Base-by-base conservation (phyloP, 805 yeast species). In the Candida incommunis region DNA sequence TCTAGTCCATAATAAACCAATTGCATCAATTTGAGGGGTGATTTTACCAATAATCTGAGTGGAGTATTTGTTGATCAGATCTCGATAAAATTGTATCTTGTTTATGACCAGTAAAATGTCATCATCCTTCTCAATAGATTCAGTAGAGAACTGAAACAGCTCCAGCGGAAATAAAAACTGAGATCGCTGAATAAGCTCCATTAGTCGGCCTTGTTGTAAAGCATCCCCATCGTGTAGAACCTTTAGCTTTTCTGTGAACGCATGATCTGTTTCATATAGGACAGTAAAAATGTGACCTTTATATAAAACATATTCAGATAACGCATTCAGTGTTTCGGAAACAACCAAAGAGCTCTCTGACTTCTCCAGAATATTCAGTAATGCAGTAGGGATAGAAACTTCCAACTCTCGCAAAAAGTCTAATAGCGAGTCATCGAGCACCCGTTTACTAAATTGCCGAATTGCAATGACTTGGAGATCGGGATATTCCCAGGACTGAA, bases 41-140 rank as follows among this genome's bases (percentile, higher is more conserved):
- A 23, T 52, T 45, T 22, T 54, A 40, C 26, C 53, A 56, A 43
- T 35, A 18, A 50, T 37, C n/a, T 35, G 26, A n/a, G n/a, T n/a
- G 23, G 34, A 27, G 4, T 52, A 41, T 20, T 42, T 23, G 18
- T 49, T 45, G 25, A 64, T 40, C n/a, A 64, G 26, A 22, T 55
- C 55, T 24, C 51, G 50, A 49, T 65, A 67, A 43, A 59, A 59
- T 3, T 57, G 56, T 3, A 67, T 47, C 16, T 54, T 46, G 42
- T 58, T 57, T 2, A 62, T 46, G 34, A 53, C 52, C 15, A 61
- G 51, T 9, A 67, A 47, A 1, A 61, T 41, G 45, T 67, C 71
- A 29, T 57, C 54, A 3, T 54, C 50, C 11, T 40, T 41, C 2
- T 16, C 40, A 23, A 62, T 53, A 29, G 55, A 60, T 1, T 49